Evolutionary conservation across 2,329 filamentous ascomycete species (phyloP).

Genomic region (Sarocladiaceae sp.): DNA sequence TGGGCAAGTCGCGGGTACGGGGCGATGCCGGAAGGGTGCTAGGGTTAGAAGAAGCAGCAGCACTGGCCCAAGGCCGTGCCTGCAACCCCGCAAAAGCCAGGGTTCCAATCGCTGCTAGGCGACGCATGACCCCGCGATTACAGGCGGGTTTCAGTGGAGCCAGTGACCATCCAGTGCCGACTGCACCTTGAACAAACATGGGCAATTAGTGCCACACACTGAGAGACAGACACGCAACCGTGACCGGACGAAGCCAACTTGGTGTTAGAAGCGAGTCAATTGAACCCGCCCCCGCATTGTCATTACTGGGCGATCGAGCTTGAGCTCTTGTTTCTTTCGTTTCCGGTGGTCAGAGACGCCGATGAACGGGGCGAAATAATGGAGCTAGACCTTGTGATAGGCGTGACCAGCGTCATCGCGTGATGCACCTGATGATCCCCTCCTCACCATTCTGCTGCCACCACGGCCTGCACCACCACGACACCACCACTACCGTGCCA

Average conservation of each 20-base stretch:
- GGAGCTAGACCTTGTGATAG: background rate
- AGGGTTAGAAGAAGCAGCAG: background rate
- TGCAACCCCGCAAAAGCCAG: slow-evolving; percentile 20
- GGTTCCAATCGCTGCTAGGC: slow-evolving; percentile 14
- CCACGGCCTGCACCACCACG: background rate
- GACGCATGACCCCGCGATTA: slow-evolving; percentile 23
- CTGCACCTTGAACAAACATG: background rate
- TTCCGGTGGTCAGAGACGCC: background rate
- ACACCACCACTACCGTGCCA: background rate
- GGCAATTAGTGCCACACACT: background rate
- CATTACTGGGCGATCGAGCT: background rate
- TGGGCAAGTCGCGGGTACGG: slow-evolving; percentile 6
- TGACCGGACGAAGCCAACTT: background rate
- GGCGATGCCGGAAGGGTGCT: slow-evolving; percentile 1
- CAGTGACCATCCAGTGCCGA: background rate
- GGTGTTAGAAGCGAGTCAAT: slow-evolving; percentile 2
- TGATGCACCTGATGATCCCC: slow-evolving; percentile 10
- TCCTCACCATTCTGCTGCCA: slow-evolving; percentile 7
- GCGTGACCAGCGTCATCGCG: slow-evolving; percentile 9
- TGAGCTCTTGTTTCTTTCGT: background rate
- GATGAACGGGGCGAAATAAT: background rate
- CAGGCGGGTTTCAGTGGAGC: slow-evolving; percentile 14
- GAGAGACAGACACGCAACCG: background rate
- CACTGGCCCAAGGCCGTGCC: slow-evolving; percentile 10
- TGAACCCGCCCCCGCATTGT: slow-evolving; percentile 4